Conservation (phyloP, 2,329 filamentous ascomycete species). For the Claviceps monticola region DNA sequence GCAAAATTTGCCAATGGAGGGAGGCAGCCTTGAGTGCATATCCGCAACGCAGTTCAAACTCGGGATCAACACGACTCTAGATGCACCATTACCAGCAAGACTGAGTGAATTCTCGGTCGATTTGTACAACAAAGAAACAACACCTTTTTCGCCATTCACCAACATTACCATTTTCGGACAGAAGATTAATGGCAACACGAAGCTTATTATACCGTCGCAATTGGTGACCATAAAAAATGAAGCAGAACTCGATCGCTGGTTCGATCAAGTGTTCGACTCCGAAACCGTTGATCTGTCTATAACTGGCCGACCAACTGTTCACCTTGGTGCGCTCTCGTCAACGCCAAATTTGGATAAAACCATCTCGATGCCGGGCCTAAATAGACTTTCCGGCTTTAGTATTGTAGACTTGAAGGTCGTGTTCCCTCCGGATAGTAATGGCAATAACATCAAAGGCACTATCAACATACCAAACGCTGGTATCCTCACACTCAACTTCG, state of each 20-base stretch:
- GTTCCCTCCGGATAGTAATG: conserved; percentile 22
- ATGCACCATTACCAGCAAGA: conserved; percentile 23
- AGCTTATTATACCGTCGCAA: conserved; percentile 21
- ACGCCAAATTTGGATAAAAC: conserved; percentile 26
- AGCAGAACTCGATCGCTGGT: conserved; percentile 24
- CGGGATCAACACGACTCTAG: conserved; percentile 22
- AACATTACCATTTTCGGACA: conserved; percentile 8
- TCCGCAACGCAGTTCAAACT: conserved; percentile 21
- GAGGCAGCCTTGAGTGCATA: conserved; percentile 21
- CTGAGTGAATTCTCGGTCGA: conserved; percentile 24
- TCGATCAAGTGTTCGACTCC: conserved; percentile 26
- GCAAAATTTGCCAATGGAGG: conserved; percentile 24
- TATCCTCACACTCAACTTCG: conserved; percentile 27
- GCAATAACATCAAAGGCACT: conserved; percentile 27
- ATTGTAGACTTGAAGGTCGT: conserved; percentile 25
- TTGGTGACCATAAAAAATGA: conserved; percentile 23
- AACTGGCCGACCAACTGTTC: conserved; percentile 21
- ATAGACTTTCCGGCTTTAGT: conserved; percentile 24
- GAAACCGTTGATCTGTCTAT: conserved; percentile 23
- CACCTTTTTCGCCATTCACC: conserved; percentile 10
- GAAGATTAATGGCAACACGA: conserved; percentile 22
- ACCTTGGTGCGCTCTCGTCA: conserved; percentile 26
- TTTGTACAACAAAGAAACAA: conserved; percentile 26
- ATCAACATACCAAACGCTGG: conserved; percentile 32
- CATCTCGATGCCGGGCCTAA: conserved; percentile 25